Evolutionary conservation across 148 eudicot species (phyloP), one percentile per base, ranked within the genome.

Genomic region (Camellia granthamiana): DNA sequence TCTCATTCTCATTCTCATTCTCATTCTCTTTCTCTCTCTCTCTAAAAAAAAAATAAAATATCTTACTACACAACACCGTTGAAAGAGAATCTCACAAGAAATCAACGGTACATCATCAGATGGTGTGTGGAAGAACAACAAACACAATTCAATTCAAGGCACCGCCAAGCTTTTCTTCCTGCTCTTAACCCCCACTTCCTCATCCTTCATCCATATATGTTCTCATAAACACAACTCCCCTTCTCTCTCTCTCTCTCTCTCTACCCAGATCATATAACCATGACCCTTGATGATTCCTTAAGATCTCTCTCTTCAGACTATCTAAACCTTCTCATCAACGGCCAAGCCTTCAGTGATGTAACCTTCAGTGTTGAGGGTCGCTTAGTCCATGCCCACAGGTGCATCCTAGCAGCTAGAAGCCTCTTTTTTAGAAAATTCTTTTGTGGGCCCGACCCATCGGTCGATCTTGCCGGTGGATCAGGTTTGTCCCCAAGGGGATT

Each of bases 291-390:
- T 16, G 98, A 95, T 11, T 87, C 93, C 38, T 56, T 95, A 23
- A 83, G 94, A 89, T 90, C 97, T 60, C 86, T 95, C 46, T 95
- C 99, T 18, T 86, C 92, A 15, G 99, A 95, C 84, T 95, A 90
- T 68, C 87, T 95, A 0, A 93, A 95, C 83, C 92, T 95, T 5
- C 90, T 95, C 4, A 93, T 95, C 87, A 95, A 93, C 91, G 99
- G 99, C 13, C 97, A 93, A 69, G 97, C 98, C 23, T 95, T 93
- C 89, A 93, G 97, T 60, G 99, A 95, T 85, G 99, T 95, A 1
- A 92, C 95, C 19, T 95, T 95, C 85, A 92, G 88, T 81, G 98
- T 95, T 0, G 99, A 95, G 80, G 99, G 99, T 10, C 92, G 98
- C 51, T n/a, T 95, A 6, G 98, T 95, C 69, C 99, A 92, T 80